Base-by-base conservation (phyloP, 305 asterid species). In the Solanum aculeatissimum region DNA sequence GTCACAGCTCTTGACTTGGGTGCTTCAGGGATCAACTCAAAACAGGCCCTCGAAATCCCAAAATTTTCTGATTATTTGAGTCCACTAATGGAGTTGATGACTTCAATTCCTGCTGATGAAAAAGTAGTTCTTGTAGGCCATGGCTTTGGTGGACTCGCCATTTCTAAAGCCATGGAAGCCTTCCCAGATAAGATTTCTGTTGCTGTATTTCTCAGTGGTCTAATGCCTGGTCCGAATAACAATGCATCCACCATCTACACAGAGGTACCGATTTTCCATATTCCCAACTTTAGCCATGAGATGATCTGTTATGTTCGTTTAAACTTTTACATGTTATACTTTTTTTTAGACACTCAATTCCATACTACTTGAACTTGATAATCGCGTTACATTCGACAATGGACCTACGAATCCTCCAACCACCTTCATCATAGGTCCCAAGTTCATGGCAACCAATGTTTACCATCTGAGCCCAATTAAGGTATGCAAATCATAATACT, bases 51-150 rank as follows among this genome's bases (percentile, higher is more conserved):
- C 5, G 15, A 87, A 16, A 38, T 85, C 25, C 55, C 69, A 47
- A 0, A 38, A 7, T 13, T 85, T 18, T 74, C 77, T 42, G 79
- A 75, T 38, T 87, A 82, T 53, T 35, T 83, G 19, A 21, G 42
- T 35, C 90, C 87, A 6, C 32, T 83, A 81, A 68, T 78, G 83
- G 85, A 88, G 12, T 84, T 88, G 60, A 80, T 86, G 85, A 35
- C 85, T 27, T 63, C 71, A 25, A 6, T 63, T 63, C 71, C 42
- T 13, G 12, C 40, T 0, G 21, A 29, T 25, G 87, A 93, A 86
- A 89, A 90, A 89, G 92, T 93, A 6, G n/a, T 63, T 27, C 1
- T 87, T 1, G 87, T 86, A 7, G 85, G 86, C 10, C 91, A 88
- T 29, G 71, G 88, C 27, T 9, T 27, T 23, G 91, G 87, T 2